Base-by-base conservation (phyloP, 1,284 basidiomycete species). In the Coniferiporia sulphurascens region DNA sequence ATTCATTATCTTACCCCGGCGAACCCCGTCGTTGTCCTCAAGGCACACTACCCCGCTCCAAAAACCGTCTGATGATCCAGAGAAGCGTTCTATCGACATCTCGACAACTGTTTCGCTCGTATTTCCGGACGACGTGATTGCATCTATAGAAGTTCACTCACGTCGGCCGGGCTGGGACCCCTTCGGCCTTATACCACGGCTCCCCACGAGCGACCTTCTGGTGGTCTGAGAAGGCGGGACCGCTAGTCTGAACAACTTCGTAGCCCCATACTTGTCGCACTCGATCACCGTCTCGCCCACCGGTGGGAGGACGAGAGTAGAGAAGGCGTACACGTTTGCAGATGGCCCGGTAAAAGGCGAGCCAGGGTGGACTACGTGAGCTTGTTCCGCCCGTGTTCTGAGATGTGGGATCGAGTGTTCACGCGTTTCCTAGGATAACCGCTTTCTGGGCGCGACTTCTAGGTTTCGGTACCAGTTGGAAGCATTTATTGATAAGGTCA, bases 391-490 rank as follows among this genome's bases (percentile, higher is more conserved):
- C 76, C 38, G 78, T 83, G 62, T 81, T 22, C 60, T 36, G 36
- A 8, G 43, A 36, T 12, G 19, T 8, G 48, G n/a, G n/a, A 43
- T 43, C 3, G n/a, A 7, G n/a, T 43, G 41, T n/a, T 43, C 12
- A 43, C 41, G 10, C n/a, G 8, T 10, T 41, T n/a, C 41, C 5
- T 27, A 27, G 2, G 27, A 27, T 27, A 27, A 27, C 27, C 27
- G 5, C 27, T 57, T 43, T n/a, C 3, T 43, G 41, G n/a, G n/a
- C 41, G 2, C 12, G 41, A 7, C 3, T 2, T 36, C 10, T 60
- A 76, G 73, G 43, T 85, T 84, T 68, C 74, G 82, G 19, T 83
- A 82, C 62, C 82, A 84, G 67, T 71, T 86, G 36, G 82, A 84
- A 67, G 81, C 78, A 6, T 81, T 85, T 61, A 77, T 85, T 12